Evolutionary conservation across 257 asterid species (phyloP).

Genomic region (Salvia rosmarinus): DNA sequence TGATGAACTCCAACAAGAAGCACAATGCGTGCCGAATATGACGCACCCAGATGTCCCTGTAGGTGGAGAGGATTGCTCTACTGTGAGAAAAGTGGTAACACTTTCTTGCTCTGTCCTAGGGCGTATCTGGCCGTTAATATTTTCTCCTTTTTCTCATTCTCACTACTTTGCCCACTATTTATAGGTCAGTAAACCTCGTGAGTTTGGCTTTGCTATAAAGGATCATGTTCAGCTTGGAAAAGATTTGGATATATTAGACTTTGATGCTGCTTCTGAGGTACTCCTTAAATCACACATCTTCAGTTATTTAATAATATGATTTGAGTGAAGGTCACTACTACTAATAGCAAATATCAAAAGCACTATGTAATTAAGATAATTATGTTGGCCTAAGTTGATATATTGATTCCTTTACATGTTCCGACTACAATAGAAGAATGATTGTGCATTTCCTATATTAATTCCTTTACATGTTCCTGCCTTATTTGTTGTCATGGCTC

Average conservation of each 20-base stretch:
- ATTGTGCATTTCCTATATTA: no score
- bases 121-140: background rate
- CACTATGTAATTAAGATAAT: no score
- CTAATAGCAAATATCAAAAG: background rate
- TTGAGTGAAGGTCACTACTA: background rate
- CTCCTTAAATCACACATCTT: conserved; percentile 40
- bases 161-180: conserved; percentile 20
- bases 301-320: conserved; percentile 5
- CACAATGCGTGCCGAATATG: conserved; percentile 94
- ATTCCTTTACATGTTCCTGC: no score
- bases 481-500: no score
- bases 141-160: background rate
- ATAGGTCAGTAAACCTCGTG: conserved; percentile 76
- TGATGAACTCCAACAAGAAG: conserved; percentile 85
- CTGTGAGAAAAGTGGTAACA: conserved; percentile 72
- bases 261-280: conserved; percentile 99
- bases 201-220: conserved; percentile 74
- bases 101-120: conserved; percentile 24
- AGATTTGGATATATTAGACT: conserved; percentile 79
- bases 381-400: no score
- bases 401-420: no score
- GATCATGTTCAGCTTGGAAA: conserved; percentile 95
- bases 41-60: conserved; percentile 92
- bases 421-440: no score
- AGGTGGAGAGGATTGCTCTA: conserved; percentile 85